Evolutionary conservation across 2,329 filamentous ascomycete genomes (phyloP), one percentile per base, ranked within the genome.

Genomic region (Colletotrichum sp.): DNA sequence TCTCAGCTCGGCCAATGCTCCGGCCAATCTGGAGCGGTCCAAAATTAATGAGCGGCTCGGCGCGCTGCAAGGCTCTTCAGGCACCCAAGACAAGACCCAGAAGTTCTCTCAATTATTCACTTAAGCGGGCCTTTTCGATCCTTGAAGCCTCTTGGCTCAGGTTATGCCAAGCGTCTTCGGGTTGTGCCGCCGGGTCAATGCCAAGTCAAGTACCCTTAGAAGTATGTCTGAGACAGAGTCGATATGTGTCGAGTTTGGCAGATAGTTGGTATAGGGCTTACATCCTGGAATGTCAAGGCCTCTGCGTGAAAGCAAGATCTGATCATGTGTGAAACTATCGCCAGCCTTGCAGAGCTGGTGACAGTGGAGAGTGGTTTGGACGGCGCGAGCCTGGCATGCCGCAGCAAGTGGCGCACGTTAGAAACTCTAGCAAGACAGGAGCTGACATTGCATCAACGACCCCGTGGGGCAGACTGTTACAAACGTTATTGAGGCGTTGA

Each of bases 21-120:
- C n/a, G 43, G 43, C 43, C 43, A 0, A 0, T 0, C 43, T 52
- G n/a, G 43, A 52, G 21, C 1, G 43, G 2, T 2, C 43, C 1
- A 13, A 21, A 0, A 52, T 52, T 21, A 52, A 52, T 4, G 43
- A 7, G 43, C 43, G 43, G 43, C n/a, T 13, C 43, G n/a, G 10
- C 43, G 43, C 43, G 43, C 43, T 52, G 0, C 10, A 24, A 13
- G 43, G 0, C 0, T 52, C n/a, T 52, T 24, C 43, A 52, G n/a
- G 43, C 43, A 52, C 43, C 43, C n/a, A 52, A 21, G 43, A 4
- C 43, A 24, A 13, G 43, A 52, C 43, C n/a, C 43, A 52, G n/a
- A 52, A 52, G 43, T 21, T 52, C 43, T 52, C n/a, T 52, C 43
- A 21, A 52, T 13, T 52, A 52, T 52, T 52, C n/a, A 52, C 43